These are phyloP conservation scores for Pyricularia pennisetigena DNA, from an alignment of 2,329 filamentous ascomycete species.

Conservation along the genomic window DNA sequence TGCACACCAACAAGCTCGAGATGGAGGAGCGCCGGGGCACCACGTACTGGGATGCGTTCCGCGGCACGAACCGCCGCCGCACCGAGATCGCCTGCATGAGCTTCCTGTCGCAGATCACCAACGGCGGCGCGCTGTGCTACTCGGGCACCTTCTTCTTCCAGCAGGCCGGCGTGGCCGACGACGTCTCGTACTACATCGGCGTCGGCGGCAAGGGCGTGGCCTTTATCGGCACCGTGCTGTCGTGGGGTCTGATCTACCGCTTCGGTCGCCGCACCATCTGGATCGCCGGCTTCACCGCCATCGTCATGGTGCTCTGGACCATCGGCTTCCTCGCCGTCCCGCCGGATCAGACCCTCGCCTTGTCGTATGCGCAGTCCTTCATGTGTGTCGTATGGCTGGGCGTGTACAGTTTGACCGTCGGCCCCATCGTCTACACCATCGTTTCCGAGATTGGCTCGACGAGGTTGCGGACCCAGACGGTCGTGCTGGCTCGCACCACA, in stretches of 20 bases:
- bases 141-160: conserved; percentile 35
- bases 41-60: conserved; percentile 35
- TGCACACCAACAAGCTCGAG: conserved; percentile 7
- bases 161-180: conserved; percentile 28
- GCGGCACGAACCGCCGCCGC: conserved; percentile 32
- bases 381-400: conserved; percentile 34
- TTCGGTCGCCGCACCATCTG: conserved; percentile 33
- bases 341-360: conserved; percentile 18
- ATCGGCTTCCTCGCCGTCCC: conserved; percentile 31
- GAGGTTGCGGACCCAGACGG: conserved; percentile 34
- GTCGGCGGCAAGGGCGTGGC: conserved; percentile 31
- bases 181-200: conserved; percentile 28
- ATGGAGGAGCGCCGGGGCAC: conserved; percentile 25
- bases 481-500: conserved; percentile 30
- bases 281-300: conserved; percentile 26
- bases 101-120: conserved; percentile 30
- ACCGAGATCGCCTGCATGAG: conserved; percentile 33
- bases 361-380: conserved; percentile 29
- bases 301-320: conserved; percentile 28
- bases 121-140: conserved; percentile 28
- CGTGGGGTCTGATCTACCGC: conserved; percentile 31
- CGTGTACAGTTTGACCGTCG: conserved; percentile 31
- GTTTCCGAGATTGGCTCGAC: conserved; percentile 33
- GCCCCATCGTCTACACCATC: conserved; percentile 34
- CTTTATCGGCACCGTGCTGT: conserved; percentile 30